Conservation (phyloP, 768 basidiomycete species). For the Rhizopogon vinicolor region DNA sequence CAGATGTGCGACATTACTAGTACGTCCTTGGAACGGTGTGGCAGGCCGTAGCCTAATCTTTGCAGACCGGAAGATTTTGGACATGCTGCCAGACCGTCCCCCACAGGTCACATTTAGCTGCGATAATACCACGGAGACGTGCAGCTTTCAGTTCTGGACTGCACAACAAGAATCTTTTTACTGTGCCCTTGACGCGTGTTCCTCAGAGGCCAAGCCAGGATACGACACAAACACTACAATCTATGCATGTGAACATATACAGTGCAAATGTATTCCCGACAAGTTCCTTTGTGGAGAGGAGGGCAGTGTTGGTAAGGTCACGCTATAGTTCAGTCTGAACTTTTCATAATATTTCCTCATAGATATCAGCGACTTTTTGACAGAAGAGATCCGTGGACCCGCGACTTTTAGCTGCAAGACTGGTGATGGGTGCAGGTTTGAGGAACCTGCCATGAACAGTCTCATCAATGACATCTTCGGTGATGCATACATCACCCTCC, state of each 20-base stretch:
- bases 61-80: constrained; percentile 89
- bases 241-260: constrained; percentile 79
- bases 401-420: constrained; percentile 76
- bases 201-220: constrained; percentile 38
- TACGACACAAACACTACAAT: constrained; percentile 68
- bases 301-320: constrained; percentile 78
- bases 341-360: background rate
- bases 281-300: constrained; percentile 95
- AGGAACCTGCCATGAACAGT: constrained; percentile 95
- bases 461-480: constrained; percentile 94
- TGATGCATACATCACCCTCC: constrained; percentile 82
- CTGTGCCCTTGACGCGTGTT: constrained; percentile 77
- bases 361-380: constrained; percentile 95
- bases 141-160: constrained; percentile 98
- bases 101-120: constrained; percentile 98
- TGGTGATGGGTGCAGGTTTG: constrained; percentile 78
- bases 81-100: constrained; percentile 82
- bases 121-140: constrained; percentile 54
- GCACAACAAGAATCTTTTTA: constrained; percentile 94
- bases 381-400: constrained; percentile 86
- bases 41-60: background rate
- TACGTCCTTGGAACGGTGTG: constrained; percentile 34
- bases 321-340: background rate
- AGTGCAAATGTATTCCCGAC: constrained; percentile 91
- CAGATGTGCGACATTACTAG: constrained; percentile 99